Conservation (phyloP, 139 green algal genomes). For the Tetradesmus lagerheimii region DNA sequence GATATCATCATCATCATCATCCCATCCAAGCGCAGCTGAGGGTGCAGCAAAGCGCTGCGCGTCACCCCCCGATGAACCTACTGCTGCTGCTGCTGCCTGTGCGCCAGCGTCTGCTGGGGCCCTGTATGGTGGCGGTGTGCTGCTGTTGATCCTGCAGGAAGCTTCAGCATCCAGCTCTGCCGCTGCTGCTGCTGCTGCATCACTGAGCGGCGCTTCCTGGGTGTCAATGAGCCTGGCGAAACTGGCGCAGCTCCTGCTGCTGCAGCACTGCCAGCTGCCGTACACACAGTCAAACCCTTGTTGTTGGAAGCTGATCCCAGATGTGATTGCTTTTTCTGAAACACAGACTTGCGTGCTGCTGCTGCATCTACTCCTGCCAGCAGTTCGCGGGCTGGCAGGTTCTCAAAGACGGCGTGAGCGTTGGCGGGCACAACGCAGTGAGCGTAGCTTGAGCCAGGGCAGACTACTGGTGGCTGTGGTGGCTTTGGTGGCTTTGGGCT, state of each 20-base stretch:
- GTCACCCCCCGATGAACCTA: too few relatives aligned
- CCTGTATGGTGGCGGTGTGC: background rate
- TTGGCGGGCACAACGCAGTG: too few relatives aligned
- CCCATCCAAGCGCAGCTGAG: too few relatives aligned
- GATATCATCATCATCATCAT: too few relatives aligned
- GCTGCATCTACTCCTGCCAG: background rate
- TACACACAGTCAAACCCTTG: background rate
- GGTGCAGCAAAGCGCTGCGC: too few relatives aligned
- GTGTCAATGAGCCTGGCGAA: background rate
- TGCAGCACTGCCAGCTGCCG: background rate
- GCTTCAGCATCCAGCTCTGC: background rate
- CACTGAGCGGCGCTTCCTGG: background rate
- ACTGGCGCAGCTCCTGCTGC: background rate
- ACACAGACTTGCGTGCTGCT: background rate
- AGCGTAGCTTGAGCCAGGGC: too few relatives aligned
- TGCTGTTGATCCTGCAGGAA: background rate
- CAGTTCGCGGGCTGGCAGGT: background rate
- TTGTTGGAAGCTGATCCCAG: background rate
- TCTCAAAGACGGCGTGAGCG: too few relatives aligned
- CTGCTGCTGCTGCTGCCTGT: background rate
- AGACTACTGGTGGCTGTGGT: background rate
- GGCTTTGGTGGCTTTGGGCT: background rate
- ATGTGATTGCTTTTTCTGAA: too few relatives aligned
- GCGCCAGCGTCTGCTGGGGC: background rate
- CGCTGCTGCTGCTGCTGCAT: background rate